Evolutionary conservation across 805 yeast species (phyloP), one percentile per base, ranked within the genome.

Genomic region (Starmerella sp.): DNA sequence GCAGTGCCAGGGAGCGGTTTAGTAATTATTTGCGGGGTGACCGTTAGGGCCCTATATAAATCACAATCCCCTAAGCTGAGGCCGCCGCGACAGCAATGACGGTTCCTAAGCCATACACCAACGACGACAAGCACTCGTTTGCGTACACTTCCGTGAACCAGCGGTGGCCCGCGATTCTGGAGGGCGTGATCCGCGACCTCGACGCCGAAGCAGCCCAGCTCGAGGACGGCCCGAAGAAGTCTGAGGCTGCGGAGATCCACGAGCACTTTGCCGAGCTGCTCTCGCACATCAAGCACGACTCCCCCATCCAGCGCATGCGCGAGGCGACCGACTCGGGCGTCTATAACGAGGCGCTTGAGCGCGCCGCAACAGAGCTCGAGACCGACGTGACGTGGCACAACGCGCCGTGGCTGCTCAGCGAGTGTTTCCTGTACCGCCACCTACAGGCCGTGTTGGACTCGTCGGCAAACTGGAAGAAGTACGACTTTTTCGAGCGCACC

Each of bases 341-440:
- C 6, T 90, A 80, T 71, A 86, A 91, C 69, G 30, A 17, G 29
- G 17, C 31, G 17, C 52, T 38, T 30, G 39, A 32, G 11, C 39
- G 8, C 15, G 17, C 43, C 3, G 22, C 53, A 35, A 42, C 13
- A 76, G 75, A 4, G 75, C 28, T 47, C 29, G 43, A 77, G 37
- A 70, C 37, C 10, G 44, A 38, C 22, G 37, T 39, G 47, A 79
- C 85, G 14, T 93, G 97, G 97, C 71, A 74, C 47, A 75, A 83
- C 8, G 95, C 91, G 0, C 96, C 95, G 17, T 93, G 99, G 99
- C 72, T 93, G 53, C 84, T 76, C 65, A 73, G 84, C 43, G 99
- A 95, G 69, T 84, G 96, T 68, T 83, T 84, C 65, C 67, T 93
- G 56, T 93, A 93, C 71, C 80, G 95, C 56, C 68, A 57, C 45